These are phyloP conservation scores for Solanum etuberosum DNA, from an alignment of 257 asterid species.

Conservation along the genomic window DNA sequence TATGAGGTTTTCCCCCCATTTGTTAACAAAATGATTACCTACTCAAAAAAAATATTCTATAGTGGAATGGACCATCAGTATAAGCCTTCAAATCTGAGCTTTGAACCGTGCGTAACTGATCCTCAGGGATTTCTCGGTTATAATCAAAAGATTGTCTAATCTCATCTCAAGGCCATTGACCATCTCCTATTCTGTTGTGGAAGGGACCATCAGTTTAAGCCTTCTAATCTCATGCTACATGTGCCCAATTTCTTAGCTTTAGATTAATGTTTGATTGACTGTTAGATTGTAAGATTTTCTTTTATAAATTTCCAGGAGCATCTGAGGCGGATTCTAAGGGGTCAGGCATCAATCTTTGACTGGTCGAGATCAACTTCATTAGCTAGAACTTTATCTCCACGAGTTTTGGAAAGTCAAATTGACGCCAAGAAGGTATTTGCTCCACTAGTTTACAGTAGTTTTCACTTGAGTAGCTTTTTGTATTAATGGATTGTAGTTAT, in stretches of 20 bases:
- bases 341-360: constrained; percentile 89
- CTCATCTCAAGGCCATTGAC: neutral
- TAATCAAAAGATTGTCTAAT: neutral
- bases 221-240: neutral
- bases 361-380: constrained; percentile 94
- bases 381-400: constrained; percentile 93
- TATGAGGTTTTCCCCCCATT: neutral
- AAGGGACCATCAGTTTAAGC: neutral
- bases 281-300: neutral
- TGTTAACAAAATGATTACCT: neutral
- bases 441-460: neutral
- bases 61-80: neutral
- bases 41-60: neutral
- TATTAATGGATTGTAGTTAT: neutral
- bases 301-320: constrained; percentile 52
- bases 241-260: neutral
- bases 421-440: constrained; percentile 88
- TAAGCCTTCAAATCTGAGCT: neutral
- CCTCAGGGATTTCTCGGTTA: neutral
- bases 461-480: neutral
- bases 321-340: constrained; percentile 92
- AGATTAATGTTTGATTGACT: neutral
- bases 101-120: neutral
- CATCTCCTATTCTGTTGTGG: neutral
- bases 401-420: constrained; percentile 95